Evolutionary conservation across 1,284 basidiomycete species (phyloP), one percentile per base, ranked within the genome.

Genomic region (Melampsora americana): DNA sequence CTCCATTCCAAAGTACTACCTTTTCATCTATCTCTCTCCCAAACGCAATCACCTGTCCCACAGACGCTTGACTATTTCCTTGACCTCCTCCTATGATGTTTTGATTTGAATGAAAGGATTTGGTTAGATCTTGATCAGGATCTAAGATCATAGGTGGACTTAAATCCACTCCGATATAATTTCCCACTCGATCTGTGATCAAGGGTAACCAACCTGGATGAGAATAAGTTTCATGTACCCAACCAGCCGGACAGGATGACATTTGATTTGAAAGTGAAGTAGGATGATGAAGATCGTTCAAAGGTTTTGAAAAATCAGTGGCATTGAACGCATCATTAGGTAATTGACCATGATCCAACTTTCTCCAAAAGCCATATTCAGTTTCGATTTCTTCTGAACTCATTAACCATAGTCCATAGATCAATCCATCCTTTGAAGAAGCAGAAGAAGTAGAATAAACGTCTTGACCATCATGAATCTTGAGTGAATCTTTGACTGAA

Each of bases 1-100:
- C 94, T 9, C 82, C 83, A 35, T 81, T 79, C 80, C 82, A 84
- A 68, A 98, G 86, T 44, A 98, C 95, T 56, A 97, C 92, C 83
- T 99, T 99, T 30, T 93, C 92, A 83, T 99, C 95, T 83, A 99
- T 97, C 82, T 99, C 95, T 69, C 95, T 88, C 16, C 95, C 95
- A 83, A 98, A 99, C 66, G 98, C 89, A 78, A 99, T 98, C 68
- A 97, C 94, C 83, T 99, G 95, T 4, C 95, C 96, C 67, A 88
- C 86, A 1, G 66, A 68, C 11, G 78, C 65, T 62, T 65, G 42
- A 16, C 26, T 65, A 9, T 69, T 46, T 50, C 68, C 68, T 71
- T 77, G 77, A 4, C 77, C 70, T 7, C 64, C 65, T 35, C 62
- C 77, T 3, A 69, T 6, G 30, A 23, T 20, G 59, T 26, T 42